Evolutionary conservation across 1,284 basidiomycete species (phyloP).

Genomic region (Austroboletus niveus): DNA sequence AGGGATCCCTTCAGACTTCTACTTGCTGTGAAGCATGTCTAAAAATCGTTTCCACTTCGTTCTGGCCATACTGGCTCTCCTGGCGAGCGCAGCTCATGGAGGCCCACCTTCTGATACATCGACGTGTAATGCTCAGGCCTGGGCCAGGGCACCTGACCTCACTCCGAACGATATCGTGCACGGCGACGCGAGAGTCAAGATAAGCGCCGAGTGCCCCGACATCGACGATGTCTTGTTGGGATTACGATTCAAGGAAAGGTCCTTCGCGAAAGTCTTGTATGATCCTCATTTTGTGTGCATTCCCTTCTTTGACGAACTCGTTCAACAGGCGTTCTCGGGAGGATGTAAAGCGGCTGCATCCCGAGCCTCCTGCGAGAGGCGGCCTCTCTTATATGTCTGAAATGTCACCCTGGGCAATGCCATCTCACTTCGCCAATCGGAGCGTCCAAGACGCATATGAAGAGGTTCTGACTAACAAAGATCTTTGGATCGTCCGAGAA

Average conservation of each 20-base stretch:
- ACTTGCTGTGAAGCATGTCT: too few relatives aligned
- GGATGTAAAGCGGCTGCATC: background rate
- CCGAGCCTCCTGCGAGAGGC: background rate
- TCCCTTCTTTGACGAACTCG: background rate
- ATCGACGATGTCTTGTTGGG: slow-evolving; percentile 12
- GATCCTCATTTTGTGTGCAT: background rate
- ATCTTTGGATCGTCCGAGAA: too few relatives aligned
- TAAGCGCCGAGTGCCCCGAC: slow-evolving; percentile 18
- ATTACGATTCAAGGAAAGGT: slow-evolving; percentile 25
- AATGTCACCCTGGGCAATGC: slow-evolving; percentile 1
- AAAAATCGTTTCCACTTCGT: background rate
- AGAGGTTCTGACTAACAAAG: background rate
- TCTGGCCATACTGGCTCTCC: slow-evolving; percentile 5
- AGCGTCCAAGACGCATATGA: slow-evolving; percentile 1
- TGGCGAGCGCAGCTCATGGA: background rate
- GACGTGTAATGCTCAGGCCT: slow-evolving; percentile 10
- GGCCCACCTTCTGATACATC: background rate
- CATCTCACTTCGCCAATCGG: background rate
- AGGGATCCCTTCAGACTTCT: too few relatives aligned
- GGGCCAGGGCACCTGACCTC: slow-evolving; percentile 25
- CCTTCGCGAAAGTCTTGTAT: slow-evolving; percentile 17
- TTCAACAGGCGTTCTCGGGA: slow-evolving; percentile 9
- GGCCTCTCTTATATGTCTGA: background rate
- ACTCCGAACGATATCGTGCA: slow-evolving; percentile 12
- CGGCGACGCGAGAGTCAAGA: slow-evolving; percentile 18